Conservation (phyloP, 1,284 basidiomycete genomes). For the Leucoagaricus sp. region DNA sequence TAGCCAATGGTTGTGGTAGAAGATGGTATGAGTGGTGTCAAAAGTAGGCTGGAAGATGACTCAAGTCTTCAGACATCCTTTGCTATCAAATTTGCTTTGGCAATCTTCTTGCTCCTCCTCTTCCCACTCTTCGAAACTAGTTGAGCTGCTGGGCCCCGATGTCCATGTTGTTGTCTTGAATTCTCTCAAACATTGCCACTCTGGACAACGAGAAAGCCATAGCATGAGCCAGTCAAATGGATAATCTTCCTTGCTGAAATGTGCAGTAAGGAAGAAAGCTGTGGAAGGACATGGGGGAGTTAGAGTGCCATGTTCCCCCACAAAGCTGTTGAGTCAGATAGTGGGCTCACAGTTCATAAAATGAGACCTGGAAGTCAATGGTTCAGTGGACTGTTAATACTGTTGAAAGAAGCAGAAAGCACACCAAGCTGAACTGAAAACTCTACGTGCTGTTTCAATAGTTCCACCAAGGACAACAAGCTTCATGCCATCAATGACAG, state of each 20-base stretch:
- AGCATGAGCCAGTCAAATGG: slow-evolving; percentile 85
- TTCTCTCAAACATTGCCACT: slow-evolving; percentile 82
- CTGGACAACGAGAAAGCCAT: slow-evolving; percentile 76
- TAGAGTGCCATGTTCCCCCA: slow-evolving; percentile 1
- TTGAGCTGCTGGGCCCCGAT: slow-evolving; percentile 48
- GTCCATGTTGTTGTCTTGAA: slow-evolving; percentile 82
- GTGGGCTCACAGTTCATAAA: slow-evolving; percentile 74
- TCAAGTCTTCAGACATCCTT: slow-evolving; percentile 68
- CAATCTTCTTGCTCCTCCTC: slow-evolving; percentile 33
- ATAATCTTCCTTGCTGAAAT: slow-evolving; percentile 83
- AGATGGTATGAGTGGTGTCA: slow-evolving; percentile 82
- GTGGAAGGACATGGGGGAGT: slow-evolving; percentile 14
- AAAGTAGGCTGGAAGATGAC: slow-evolving; percentile 84
- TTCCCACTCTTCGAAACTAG: slow-evolving; percentile 59
- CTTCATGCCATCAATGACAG: slow-evolving; percentile 82
- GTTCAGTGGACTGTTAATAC: slow-evolving; percentile 15
- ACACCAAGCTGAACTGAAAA: slow-evolving; percentile 79
- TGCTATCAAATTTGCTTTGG: slow-evolving; percentile 25
- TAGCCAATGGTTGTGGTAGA: slow-evolving; percentile 79
- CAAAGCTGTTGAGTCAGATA: slow-evolving; percentile 7
- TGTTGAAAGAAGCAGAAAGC: slow-evolving; percentile 22
- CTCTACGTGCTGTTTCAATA: slow-evolving; percentile 78
- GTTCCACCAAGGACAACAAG: slow-evolving; percentile 84
- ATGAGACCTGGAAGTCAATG: slow-evolving; percentile 54
- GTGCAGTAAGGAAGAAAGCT: slow-evolving; percentile 86